phyloP scores from a whole-genome alignment of 2,329 filamentous ascomycete genomes.

The Penicillium sp. region DNA sequence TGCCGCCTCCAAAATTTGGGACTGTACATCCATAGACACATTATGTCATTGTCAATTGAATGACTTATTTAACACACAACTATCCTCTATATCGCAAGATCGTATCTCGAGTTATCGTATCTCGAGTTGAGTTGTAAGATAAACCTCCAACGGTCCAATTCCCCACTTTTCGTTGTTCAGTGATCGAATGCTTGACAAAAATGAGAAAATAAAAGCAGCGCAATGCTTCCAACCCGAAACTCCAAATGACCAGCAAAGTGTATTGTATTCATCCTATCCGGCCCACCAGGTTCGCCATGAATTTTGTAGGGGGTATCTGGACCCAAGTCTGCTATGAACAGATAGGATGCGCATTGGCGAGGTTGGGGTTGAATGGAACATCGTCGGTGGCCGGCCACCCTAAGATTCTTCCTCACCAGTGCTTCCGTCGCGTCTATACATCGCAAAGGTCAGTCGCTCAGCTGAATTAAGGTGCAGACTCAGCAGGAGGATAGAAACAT shows the following conservation, averaged over 20 bases:
- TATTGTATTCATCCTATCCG: constrained; percentile 5
- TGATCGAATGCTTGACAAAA: constrained; percentile 17
- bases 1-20: constrained; percentile 17
- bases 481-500: constrained; percentile 27
- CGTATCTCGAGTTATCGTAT: not conserved
- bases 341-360: not conserved
- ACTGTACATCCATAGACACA: constrained; percentile 22
- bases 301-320: constrained; percentile 14
- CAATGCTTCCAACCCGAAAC: constrained; percentile 28
- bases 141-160: constrained; percentile 10
- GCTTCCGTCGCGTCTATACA: constrained; percentile 48
- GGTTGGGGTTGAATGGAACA: not conserved
- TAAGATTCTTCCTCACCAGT: constrained; percentile 48
- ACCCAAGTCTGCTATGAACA: constrained; percentile 6
- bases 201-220: constrained; percentile 17
- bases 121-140: not conserved
- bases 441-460: constrained; percentile 11
- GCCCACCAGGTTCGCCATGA: not conserved
- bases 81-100: not conserved
- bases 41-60: constrained; percentile 14
- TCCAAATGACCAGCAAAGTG: constrained; percentile 18
- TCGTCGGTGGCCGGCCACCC: constrained; percentile 13
- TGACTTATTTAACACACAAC: constrained; percentile 7
- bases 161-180: constrained; percentile 13
- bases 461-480: not conserved